Evolutionary conservation across 306 rosid genomes (phyloP).

Genomic region (Datisca glomerata): DNA sequence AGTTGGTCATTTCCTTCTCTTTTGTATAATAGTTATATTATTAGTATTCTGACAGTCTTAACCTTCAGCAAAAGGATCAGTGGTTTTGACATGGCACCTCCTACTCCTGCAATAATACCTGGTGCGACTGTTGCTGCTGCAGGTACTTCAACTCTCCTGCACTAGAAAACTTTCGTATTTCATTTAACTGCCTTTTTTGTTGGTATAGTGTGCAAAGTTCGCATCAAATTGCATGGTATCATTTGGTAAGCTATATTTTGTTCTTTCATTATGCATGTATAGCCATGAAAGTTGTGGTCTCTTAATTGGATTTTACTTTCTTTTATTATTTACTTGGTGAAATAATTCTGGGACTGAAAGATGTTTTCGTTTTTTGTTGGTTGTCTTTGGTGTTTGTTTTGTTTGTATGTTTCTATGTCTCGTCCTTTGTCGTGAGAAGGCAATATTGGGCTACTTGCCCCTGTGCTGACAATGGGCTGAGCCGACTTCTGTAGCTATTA

Average conservation of each 20-base stretch:
- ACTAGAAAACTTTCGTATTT: constrained; percentile 16
- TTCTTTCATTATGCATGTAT: constrained; percentile 35
- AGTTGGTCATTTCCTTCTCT: too few species aligned
- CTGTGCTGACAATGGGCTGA: constrained; percentile 99
- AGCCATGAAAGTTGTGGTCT: constrained; percentile 35
- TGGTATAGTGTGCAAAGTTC: constrained; percentile 90
- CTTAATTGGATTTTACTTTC: constrained; percentile 38
- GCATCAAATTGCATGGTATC: constrained; percentile 83
- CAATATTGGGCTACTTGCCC: constrained; percentile 99
- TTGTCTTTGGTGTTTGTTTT: constrained; percentile 97
- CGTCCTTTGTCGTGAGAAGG: constrained; percentile 92
- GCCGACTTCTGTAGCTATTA: constrained; percentile 99
- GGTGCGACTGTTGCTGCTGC: constrained; percentile 44
- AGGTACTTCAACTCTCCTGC: constrained; percentile 45
- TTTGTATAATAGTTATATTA: not conserved
- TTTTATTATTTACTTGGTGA: constrained; percentile 50
- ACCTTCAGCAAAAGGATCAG: constrained; percentile 90
- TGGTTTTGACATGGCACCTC: constrained; percentile 99
- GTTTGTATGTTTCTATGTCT: constrained; percentile 91
- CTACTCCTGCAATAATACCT: constrained; percentile 70
- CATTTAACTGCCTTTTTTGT: constrained; percentile 66
- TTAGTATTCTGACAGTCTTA: constrained; percentile 23
- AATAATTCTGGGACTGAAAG: constrained; percentile 92
- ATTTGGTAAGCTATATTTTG: constrained; percentile 84
- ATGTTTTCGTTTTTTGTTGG: constrained; percentile 86